Percentiles rank a stretch among this genome's conserved stretches.
Conservation (phyloP, 2,329 filamentous ascomycete genomes). For the Hymenoscyphus occultus region DNA sequence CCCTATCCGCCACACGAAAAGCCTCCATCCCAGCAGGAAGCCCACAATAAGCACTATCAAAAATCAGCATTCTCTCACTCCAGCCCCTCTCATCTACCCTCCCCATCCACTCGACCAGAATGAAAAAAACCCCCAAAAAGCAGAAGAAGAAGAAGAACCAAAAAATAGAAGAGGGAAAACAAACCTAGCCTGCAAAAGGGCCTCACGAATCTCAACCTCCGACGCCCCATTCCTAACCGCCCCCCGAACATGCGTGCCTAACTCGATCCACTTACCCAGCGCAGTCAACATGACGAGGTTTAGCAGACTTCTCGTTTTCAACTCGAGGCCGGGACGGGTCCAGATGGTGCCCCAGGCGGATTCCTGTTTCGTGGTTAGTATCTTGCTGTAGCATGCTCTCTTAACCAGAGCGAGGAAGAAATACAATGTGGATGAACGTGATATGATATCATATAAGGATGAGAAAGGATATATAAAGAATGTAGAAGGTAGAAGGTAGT, state of each 20-base stretch:
- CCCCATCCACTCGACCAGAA: not conserved
- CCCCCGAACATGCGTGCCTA: slow-evolving; percentile 34
- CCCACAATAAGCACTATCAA: slow-evolving; percentile 32
- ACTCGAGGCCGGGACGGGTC: slow-evolving; percentile 32
- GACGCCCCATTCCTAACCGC: slow-evolving; percentile 32
- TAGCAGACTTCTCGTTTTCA: slow-evolving; percentile 30
- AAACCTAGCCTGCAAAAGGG: slow-evolving; percentile 33
- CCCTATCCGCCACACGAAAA: slow-evolving; percentile 32
- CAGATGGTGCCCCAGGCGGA: slow-evolving; percentile 35
- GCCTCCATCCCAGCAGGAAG: slow-evolving; percentile 34
- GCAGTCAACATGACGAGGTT: slow-evolving; percentile 35
- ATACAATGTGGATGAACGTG: not conserved
- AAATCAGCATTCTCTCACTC: slow-evolving; percentile 13
- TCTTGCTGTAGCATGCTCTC: not conserved
- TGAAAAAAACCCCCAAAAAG: not conserved
- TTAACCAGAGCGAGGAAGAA: not conserved
- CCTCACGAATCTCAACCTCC: slow-evolving; percentile 34
- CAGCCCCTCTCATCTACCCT: not conserved
- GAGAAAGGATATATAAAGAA: not conserved
- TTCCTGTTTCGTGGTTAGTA: slow-evolving; percentile 23
- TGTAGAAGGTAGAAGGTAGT: not conserved
- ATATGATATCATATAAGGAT: not conserved
- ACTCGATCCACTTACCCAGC: slow-evolving; percentile 32
- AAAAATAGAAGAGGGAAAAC: slow-evolving; percentile 11
- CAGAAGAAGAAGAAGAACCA: not conserved